Evolutionary conservation across 768 basidiomycete genomes (phyloP).

Genomic region (Pleurotus sapidus): DNA sequence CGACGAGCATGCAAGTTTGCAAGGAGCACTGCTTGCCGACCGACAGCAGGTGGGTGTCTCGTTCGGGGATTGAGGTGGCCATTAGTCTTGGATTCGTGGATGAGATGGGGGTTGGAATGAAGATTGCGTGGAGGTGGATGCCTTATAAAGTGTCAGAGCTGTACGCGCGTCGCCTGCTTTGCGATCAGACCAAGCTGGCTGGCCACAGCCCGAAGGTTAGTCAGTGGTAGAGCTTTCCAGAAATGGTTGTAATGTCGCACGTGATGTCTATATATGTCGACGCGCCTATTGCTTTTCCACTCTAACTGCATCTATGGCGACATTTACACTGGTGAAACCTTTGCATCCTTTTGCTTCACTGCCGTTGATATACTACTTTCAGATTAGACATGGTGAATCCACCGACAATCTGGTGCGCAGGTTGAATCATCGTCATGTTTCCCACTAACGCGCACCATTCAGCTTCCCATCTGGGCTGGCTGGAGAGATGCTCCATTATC

Average conservation of each 20-base stretch:
- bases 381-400: constrained; percentile 80
- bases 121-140: neutral
- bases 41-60: constrained; percentile 55
- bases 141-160: neutral
- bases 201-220: neutral
- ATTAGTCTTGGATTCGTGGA: neutral
- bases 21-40: constrained; percentile 74
- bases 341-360: neutral
- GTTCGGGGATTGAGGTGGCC: constrained; percentile 22
- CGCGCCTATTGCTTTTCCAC: neutral
- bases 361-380: neutral
- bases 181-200: neutral
- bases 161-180: constrained; percentile 5
- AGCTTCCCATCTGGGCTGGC: constrained; percentile 63
- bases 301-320: constrained; percentile 22
- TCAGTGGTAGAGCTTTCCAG: neutral
- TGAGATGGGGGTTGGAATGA: neutral
- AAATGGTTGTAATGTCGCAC: neutral
- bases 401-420: constrained; percentile 65
- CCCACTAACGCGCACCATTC: neutral
- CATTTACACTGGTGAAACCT: constrained; percentile 38
- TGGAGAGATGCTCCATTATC: constrained; percentile 72
- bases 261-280: neutral
- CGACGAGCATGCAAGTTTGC: constrained; percentile 64
- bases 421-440: neutral